Evolutionary conservation across 2,329 filamentous ascomycete species (phyloP).

Genomic region (Verticillium klebahnii): DNA sequence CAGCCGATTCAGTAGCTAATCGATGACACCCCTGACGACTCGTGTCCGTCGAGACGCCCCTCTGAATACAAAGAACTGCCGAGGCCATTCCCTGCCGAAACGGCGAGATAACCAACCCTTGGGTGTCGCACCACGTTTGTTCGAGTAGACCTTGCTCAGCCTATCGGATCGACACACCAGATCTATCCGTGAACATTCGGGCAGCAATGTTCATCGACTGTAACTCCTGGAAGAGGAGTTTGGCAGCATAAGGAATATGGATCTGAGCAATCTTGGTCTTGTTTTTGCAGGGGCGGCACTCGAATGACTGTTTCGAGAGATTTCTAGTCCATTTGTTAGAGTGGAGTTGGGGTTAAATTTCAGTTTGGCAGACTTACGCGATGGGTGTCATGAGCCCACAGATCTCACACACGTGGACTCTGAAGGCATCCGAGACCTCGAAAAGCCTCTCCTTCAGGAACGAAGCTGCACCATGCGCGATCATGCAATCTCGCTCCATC

Average conservation of each 20-base stretch:
- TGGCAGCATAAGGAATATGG: conserved; percentile 95
- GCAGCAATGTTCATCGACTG: conserved; percentile 98
- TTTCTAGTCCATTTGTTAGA: conserved; percentile 55
- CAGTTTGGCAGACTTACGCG: conserved; percentile 64
- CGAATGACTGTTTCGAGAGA: conserved; percentile 91
- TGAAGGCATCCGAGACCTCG: conserved; percentile 95
- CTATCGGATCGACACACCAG: conserved; percentile 67
- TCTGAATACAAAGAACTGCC: background rate
- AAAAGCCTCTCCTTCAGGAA: conserved; percentile 98
- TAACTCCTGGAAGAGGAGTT: conserved; percentile 96
- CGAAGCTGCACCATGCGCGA: conserved; percentile 94
- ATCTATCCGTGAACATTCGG: conserved; percentile 89
- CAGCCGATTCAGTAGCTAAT: background rate
- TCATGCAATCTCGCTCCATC: conserved; percentile 99
- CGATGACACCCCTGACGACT: background rate
- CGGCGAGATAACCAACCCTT: background rate
- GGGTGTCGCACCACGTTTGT: background rate
- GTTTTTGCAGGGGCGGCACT: conserved; percentile 97
- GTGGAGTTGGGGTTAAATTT: background rate
- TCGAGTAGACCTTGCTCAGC: background rate
- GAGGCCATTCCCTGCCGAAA: background rate
- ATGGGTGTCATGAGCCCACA: conserved; percentile 99
- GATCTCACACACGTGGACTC: conserved; percentile 97
- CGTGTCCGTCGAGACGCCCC: background rate
- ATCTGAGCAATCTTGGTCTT: conserved; percentile 98